A percentile compares a stretch with the other conserved stretches of the same genome.
Evolutionary conservation across 2,329 filamentous ascomycete species (phyloP).

Genomic region (Paraconiothyrium sp.): DNA sequence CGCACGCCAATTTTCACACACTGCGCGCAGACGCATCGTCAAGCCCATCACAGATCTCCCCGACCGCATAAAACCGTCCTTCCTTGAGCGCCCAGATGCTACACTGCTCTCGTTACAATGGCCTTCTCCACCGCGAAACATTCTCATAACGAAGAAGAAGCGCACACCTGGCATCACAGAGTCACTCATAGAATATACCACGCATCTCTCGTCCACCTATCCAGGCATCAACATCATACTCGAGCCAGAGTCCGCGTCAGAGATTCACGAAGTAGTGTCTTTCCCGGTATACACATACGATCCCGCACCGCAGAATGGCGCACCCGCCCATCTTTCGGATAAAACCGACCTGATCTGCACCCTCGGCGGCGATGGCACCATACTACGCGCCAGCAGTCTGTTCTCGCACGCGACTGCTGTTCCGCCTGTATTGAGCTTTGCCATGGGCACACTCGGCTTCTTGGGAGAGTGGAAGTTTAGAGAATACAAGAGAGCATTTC

Average conservation of each 20-base stretch:
- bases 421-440: slow-evolving; percentile 91
- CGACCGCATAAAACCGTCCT: slow-evolving; percentile 44
- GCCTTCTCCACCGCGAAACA: slow-evolving; percentile 73
- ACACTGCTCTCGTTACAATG: slow-evolving; percentile 73
- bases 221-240: slow-evolving; percentile 83
- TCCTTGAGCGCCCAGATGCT: slow-evolving; percentile 64
- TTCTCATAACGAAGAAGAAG: slow-evolving; percentile 75
- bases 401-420: slow-evolving; percentile 85
- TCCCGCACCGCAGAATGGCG: slow-evolving; percentile 41
- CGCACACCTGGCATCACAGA: slow-evolving; percentile 64
- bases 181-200: slow-evolving; percentile 67
- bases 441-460: slow-evolving; percentile 96
- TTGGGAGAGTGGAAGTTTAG: slow-evolving; percentile 95
- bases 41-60: slow-evolving; percentile 45
- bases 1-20: slow-evolving; percentile 38
- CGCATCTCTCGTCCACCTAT: slow-evolving; percentile 81
- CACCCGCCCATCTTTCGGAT: slow-evolving; percentile 64
- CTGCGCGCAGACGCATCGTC: slow-evolving; percentile 32
- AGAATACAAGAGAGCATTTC: slow-evolving; percentile 90
- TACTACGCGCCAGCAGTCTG: slow-evolving; percentile 83
- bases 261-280: slow-evolving; percentile 74
- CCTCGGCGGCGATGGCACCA: slow-evolving; percentile 91
- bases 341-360: slow-evolving; percentile 92
- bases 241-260: slow-evolving; percentile 76
- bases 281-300: slow-evolving; percentile 67